Evolutionary conservation across 768 basidiomycete species (phyloP), one percentile per base, ranked within the genome.

Genomic region (Boletus pseudopeckii): DNA sequence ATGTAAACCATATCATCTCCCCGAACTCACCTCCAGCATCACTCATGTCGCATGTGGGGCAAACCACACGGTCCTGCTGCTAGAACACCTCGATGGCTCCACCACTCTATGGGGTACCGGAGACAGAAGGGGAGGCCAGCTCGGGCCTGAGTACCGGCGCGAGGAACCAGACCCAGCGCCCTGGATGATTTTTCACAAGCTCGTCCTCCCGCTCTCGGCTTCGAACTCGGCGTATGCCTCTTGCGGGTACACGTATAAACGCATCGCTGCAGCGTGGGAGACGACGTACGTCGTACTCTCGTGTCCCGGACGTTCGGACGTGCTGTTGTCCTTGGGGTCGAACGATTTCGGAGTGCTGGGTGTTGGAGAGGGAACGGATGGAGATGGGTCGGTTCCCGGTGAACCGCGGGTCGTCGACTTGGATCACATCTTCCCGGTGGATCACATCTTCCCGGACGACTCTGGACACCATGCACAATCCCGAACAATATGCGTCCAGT

Each of bases 341-440:
- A 79, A 95, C 70, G 92, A 92, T 64, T 92, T 85, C 62, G 92
- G 91, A 3, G 85, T 88, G 65, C 76, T 92, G 42, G 92, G 92
- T 1, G 63, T 80, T 42, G 86, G 80, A 6, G 55, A 53, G 1
- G 55, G 59, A 1, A 51, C 55, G 38, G 30, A 20, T n/a, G 22
- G 45, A 5, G 33, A 11, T 36, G 51, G 53, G 45, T 32, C 10
- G 57, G 56, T 32, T 38, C 36, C 34, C 45, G 42, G 50, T 53
- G 42, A 28, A 2, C 54, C 50, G 14, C 50, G 48, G 33, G 24
- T 61, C 18, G 52, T 58, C 52, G 43, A 34, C 41, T 45, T 70
- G 43, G 59, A 44, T 5, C 49, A 52, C 48, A 9, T 59, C 39
- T 62, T 72, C 8, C 64, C 80, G 32, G 74, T 70, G 43, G 59